Evolutionary conservation across 2,329 filamentous ascomycete genomes (phyloP).

Genomic region (Lachnellula arida): DNA sequence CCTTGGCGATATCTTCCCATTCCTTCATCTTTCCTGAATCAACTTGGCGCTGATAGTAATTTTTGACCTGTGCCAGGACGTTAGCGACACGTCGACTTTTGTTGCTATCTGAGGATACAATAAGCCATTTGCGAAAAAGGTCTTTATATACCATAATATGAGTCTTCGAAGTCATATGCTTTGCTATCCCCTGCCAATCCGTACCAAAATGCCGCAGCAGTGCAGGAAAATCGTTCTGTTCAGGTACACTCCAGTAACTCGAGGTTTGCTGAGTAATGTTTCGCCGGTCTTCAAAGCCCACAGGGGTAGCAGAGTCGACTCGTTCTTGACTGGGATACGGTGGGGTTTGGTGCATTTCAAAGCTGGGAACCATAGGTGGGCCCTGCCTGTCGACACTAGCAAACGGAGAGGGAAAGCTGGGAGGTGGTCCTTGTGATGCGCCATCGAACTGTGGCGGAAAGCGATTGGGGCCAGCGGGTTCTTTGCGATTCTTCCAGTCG

Average conservation of each 20-base stretch:
- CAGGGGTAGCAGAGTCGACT: conserved; percentile 25
- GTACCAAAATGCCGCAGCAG: conserved; percentile 72
- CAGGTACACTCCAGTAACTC: conserved; percentile 84
- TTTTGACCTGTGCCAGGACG: conserved; percentile 53
- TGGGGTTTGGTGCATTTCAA: conserved; percentile 15
- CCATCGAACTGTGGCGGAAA: conserved; percentile 25
- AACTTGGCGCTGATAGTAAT: conserved; percentile 61
- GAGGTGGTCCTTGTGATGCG: conserved; percentile 7
- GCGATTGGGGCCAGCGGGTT: conserved; percentile 12
- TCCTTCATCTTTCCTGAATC: conserved; percentile 51
- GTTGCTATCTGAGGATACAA: conserved; percentile 25
- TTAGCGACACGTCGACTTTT: conserved; percentile 31
- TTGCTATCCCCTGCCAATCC: conserved; percentile 71
- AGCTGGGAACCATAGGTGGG: conserved; percentile 14
- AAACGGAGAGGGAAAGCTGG: conserved; percentile 18
- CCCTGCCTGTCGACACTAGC: conserved; percentile 20
- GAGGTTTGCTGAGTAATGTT: conserved; percentile 52
- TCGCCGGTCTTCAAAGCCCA: conserved; percentile 25
- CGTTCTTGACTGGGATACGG: conserved; percentile 25
- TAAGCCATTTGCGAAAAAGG: conserved; percentile 28
- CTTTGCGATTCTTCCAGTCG: conserved; percentile 20
- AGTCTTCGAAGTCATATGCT: conserved; percentile 78
- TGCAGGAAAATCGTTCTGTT: conserved; percentile 70
- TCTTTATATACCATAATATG: conserved; percentile 67
- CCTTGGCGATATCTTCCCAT: conserved; percentile 55